phyloP scores from a whole-genome alignment of 306 rosid genomes.

The Vigna angularis region DNA sequence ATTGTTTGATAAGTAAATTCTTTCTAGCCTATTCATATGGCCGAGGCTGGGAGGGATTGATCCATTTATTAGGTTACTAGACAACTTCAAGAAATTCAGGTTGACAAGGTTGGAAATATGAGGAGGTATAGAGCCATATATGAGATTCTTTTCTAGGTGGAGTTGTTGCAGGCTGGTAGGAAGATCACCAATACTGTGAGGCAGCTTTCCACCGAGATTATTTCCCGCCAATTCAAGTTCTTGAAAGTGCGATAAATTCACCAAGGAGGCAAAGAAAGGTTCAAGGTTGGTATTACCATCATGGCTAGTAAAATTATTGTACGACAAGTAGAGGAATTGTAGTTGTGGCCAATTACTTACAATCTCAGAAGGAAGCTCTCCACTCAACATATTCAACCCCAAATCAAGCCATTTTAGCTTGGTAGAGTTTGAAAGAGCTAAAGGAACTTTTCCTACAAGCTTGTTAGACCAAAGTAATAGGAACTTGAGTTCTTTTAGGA shows the following conservation, averaged over 20 bases:
- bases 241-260: constrained; percentile 66
- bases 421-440: constrained; percentile 73
- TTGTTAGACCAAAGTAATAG: constrained; percentile 88
- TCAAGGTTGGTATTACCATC: constrained; percentile 82
- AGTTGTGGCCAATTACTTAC: constrained; percentile 59
- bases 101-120: constrained; percentile 77
- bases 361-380: constrained; percentile 71
- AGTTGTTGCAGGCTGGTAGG: constrained; percentile 65
- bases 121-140: constrained; percentile 80
- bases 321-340: constrained; percentile 80
- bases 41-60: constrained; percentile 71
- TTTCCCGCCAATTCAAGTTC: constrained; percentile 92
- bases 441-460: constrained; percentile 71
- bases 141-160: constrained; percentile 70
- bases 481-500: constrained; percentile 62
- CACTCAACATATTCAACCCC: constrained; percentile 72
- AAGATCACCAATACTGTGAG: constrained; percentile 77
- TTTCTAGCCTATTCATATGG: constrained; percentile 71
- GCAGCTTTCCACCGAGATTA: constrained; percentile 75
- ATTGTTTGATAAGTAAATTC: constrained; percentile 76
- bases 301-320: constrained; percentile 77
- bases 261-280: constrained; percentile 77
- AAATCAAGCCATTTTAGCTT: constrained; percentile 86
- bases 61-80: constrained; percentile 80
- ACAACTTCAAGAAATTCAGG: constrained; percentile 77